These are phyloP conservation scores for Fusarium sp. DNA, from an alignment of 2,329 filamentous ascomycete genomes.

Conservation along the genomic window DNA sequence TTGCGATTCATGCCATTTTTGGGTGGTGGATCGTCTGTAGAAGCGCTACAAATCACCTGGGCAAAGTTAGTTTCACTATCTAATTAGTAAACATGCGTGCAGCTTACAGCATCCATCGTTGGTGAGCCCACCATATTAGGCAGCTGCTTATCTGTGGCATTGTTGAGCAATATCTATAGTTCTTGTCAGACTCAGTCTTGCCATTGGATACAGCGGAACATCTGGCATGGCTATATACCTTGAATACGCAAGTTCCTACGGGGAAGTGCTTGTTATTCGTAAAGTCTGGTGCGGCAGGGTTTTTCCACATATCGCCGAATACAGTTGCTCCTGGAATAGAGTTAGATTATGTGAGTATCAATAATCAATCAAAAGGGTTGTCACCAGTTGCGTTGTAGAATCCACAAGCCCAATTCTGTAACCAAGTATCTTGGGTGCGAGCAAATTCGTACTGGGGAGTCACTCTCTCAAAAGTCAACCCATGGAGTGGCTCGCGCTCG, in stretches of 20 bases:
- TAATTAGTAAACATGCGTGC: too few species aligned
- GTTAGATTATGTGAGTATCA: neutral
- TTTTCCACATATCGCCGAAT: constrained; percentile 12
- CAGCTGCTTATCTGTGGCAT: neutral
- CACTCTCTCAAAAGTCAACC: constrained; percentile 5
- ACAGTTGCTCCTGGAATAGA: neutral
- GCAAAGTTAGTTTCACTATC: rapidly evolving
- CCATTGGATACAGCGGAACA: neutral
- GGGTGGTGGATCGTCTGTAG: rapidly evolving
- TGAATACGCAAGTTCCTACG: neutral
- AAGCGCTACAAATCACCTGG: constrained; percentile 1
- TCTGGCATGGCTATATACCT: neutral
- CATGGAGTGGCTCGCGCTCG: constrained; percentile 1
- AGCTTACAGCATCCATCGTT: neutral
- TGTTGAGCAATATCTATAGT: neutral
- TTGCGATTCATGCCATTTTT: neutral
- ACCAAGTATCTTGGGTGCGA: neutral
- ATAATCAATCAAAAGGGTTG: too few species aligned
- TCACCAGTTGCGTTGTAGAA: constrained; percentile 3
- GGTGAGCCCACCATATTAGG: neutral
- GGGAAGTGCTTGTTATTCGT: neutral
- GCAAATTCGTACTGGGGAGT: neutral
- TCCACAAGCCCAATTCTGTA: constrained; percentile 1
- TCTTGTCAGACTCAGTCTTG: neutral
- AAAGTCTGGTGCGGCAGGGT: constrained; percentile 2